phyloP scores from a whole-genome alignment of 179 eudicot species.

The Carnegiea gigantea region DNA sequence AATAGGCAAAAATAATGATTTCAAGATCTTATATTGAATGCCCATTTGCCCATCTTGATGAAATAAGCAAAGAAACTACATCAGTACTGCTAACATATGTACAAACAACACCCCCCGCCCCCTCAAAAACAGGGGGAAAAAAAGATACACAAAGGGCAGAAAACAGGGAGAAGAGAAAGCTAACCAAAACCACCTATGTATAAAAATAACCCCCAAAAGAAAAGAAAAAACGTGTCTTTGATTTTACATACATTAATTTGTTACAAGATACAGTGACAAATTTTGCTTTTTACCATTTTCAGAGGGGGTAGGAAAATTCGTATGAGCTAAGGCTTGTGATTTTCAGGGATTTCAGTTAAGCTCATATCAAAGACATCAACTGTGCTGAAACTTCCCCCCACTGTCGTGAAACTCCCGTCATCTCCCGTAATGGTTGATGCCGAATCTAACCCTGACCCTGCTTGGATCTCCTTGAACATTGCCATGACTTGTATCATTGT shows the following conservation, averaged over 20 bases:
- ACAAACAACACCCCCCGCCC: conserved; percentile 8
- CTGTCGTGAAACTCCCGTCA: conserved; percentile 43
- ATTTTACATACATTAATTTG: conserved; percentile 54
- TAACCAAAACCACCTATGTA: conserved; percentile 48
- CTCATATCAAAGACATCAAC: conserved; percentile 65
- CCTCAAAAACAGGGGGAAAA: neutral
- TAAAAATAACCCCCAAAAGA: conserved; percentile 24
- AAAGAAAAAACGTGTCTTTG: conserved; percentile 27
- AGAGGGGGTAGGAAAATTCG: conserved; percentile 11
- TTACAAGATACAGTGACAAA: conserved; percentile 30
- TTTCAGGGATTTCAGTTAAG: conserved; percentile 73
- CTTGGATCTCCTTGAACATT: conserved; percentile 91
- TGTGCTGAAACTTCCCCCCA: conserved; percentile 41
- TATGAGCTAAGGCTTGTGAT: conserved; percentile 29
- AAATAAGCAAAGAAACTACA: neutral
- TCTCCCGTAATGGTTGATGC: conserved; percentile 50
- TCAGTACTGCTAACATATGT: conserved; percentile 29
- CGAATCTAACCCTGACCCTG: conserved; percentile 74
- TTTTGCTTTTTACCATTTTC: conserved; percentile 21
- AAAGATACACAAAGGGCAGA: neutral
- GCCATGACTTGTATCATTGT: conserved; percentile 99
- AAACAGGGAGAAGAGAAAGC: neutral
- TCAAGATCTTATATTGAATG: conserved; percentile 15
- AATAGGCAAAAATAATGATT: conserved; percentile 10
- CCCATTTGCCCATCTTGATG: conserved; percentile 25